Base-by-base conservation (phyloP, 768 basidiomycete genomes). In the Astraeus odoratus region DNA sequence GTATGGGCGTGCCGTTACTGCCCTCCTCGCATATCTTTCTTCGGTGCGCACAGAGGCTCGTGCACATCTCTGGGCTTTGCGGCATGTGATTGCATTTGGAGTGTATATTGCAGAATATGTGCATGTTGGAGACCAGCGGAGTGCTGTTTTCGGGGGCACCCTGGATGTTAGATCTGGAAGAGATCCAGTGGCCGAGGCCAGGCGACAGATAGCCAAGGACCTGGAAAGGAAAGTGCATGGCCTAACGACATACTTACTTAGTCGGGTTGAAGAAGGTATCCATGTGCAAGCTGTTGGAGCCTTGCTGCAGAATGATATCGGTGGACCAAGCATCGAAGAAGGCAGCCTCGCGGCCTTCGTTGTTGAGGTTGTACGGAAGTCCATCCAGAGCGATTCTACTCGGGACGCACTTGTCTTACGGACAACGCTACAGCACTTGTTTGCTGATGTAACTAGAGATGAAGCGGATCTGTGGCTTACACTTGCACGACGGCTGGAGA, bases 391-490 rank as follows among this genome's bases (percentile, higher is more conserved):
- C 9, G 79, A 86, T 53, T 68, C 64, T 26, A 58, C 76, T 3
- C 64, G 78, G 19, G 80, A 84, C 43, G 59, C 78, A 8, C 70
- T 86, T 2, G 68, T 86, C 9, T 61, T 96, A 22, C 67, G 75
- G 37, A 64, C 67, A 18, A 68, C 92, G 5, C 55, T 96, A 29
- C 74, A 75, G 47, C 72, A 81, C 57, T 52, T 78, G 48, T 61
- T 86, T 38, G 69, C 74, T 40, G 80, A 80, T 33, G 70, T 81
- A 0, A 75, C 75, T 3, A 73, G 67, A 36, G 67, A 65, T 0
- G 90, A 94, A 51, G 81, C 78, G 0, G 91, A 92, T 48, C 58
- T 72, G 33, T 95, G 95, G 91, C 60, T 96, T 37, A 57, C 67
- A 3, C 67, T 86, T n/a, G 85, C 78, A 2, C 74, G 82, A 58